phyloP scores from a whole-genome alignment of 176 grass and related monocot species.

The Aegilops bicornis region DNA sequence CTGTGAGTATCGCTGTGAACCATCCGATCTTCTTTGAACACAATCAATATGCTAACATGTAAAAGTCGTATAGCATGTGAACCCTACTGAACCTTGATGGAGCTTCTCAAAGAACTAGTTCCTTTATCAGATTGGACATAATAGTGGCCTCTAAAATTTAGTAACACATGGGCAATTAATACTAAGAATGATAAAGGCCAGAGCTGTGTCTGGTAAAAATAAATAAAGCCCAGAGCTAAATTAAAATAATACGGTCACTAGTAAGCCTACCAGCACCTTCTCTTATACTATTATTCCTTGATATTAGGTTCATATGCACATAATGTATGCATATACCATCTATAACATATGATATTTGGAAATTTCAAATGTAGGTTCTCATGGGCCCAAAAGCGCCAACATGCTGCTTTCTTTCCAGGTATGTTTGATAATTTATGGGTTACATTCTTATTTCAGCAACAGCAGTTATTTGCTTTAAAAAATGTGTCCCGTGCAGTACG shows the following conservation, averaged over 20 bases:
- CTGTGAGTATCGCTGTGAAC: not conserved
- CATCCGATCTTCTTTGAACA: not conserved
- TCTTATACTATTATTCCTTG: not conserved
- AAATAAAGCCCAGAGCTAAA: no score
- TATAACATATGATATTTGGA: not conserved
- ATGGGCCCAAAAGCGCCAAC: conserved; percentile 64
- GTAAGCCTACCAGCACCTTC: not conserved
- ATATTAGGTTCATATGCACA: not conserved
- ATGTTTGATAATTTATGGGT: not conserved
- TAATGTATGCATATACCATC: not conserved
- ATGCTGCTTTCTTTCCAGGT: conserved; percentile 56
- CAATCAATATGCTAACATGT: not conserved
- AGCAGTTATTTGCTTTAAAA: no score
- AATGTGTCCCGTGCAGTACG: not conserved
- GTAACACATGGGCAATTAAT: not conserved
- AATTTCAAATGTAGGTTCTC: conserved; percentile 52
- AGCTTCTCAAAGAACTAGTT: not conserved
- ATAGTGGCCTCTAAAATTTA: not conserved
- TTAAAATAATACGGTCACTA: not conserved
- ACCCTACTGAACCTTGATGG: not conserved
- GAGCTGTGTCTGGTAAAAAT: no score
- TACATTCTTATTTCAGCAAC: not conserved
- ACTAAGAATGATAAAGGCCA: not conserved
- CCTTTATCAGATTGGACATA: not conserved
- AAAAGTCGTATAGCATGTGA: not conserved